These are phyloP conservation scores for Lactifluus pinguis DNA, from an alignment of 768 basidiomycete genomes.

Conservation along the genomic window DNA sequence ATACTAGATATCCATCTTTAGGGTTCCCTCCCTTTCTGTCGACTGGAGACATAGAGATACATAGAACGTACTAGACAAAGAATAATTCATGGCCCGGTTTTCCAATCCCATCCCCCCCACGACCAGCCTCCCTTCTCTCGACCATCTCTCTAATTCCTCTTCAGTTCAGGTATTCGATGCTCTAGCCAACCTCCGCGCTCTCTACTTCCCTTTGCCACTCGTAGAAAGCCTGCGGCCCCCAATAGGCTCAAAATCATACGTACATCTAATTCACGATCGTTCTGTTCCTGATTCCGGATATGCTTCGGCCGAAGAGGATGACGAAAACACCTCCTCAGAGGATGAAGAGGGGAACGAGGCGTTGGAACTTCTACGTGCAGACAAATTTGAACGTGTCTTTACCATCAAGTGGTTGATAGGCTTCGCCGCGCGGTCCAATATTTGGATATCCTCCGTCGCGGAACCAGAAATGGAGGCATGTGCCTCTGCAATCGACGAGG, in stretches of 20 bases:
- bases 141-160: slow-evolving; percentile 30
- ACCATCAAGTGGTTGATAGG: slow-evolving; percentile 71
- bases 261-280: slow-evolving; percentile 30
- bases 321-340: slow-evolving; percentile 20
- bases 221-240: slow-evolving; percentile 21
- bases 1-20: not conserved
- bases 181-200: slow-evolving; percentile 34
- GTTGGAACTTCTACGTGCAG: slow-evolving; percentile 44
- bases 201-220: slow-evolving; percentile 43
- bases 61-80: slow-evolving; percentile 11
- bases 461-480: slow-evolving; percentile 33
- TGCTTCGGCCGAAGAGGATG: slow-evolving; percentile 43
- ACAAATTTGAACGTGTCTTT: slow-evolving; percentile 57
- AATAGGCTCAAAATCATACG: not conserved
- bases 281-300: slow-evolving; percentile 67
- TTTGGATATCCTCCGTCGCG: slow-evolving; percentile 32
- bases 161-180: slow-evolving; percentile 32
- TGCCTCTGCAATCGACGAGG: slow-evolving; percentile 42
- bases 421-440: slow-evolving; percentile 51
- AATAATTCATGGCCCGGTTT: not conserved
- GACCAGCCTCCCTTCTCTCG: slow-evolving; percentile 49
- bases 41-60: not conserved
- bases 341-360: slow-evolving; percentile 24
- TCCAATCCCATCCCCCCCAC: slow-evolving; percentile 33
- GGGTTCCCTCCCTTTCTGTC: not conserved